These are phyloP conservation scores for Candida hungchunana DNA, from an alignment of 805 yeast species.

Conservation along the genomic window DNA sequence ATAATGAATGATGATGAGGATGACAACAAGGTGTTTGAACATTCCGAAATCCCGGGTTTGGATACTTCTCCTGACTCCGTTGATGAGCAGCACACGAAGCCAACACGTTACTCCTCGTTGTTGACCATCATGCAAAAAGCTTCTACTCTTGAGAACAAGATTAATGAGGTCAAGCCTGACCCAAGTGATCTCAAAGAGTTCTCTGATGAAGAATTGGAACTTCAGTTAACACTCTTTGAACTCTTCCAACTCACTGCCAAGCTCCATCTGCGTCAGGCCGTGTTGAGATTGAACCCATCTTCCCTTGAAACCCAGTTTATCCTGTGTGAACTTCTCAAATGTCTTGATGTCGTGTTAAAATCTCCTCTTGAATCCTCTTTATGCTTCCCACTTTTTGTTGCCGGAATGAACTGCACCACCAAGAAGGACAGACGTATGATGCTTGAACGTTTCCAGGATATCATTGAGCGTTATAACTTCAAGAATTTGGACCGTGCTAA, in stretches of 20 bases:
- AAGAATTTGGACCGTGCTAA: conserved; percentile 50
- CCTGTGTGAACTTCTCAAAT: conserved; percentile 46
- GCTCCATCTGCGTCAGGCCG: conserved; percentile 63
- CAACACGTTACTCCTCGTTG: conserved; percentile 32
- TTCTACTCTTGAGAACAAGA: conserved; percentile 42
- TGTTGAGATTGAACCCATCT: conserved; percentile 54
- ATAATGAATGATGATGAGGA: conserved; percentile 24
- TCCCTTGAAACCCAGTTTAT: conserved; percentile 60
- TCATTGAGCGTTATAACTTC: conserved; percentile 61
- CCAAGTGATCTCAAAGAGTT: conserved; percentile 38
- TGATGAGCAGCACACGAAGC: conserved; percentile 18
- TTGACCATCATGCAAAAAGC: conserved; percentile 31
- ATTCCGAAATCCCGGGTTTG: conserved; percentile 21
- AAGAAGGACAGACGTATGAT: conserved; percentile 49
- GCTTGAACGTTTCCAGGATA: conserved; percentile 47
- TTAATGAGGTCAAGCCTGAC: conserved; percentile 50
- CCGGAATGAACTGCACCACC: conserved; percentile 64
- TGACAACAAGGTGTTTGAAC: conserved; percentile 15
- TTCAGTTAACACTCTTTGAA: conserved; percentile 68
- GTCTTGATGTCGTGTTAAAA: conserved; percentile 58
- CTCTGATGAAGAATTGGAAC: conserved; percentile 47
- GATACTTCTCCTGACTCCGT: conserved; percentile 22
- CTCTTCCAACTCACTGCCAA: conserved; percentile 66
- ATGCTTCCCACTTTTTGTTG: conserved; percentile 74
- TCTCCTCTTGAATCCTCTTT: conserved; percentile 67